phyloP scores from a whole-genome alignment of 2,329 filamentous ascomycete species.

The Dothideomycetes sp. region DNA sequence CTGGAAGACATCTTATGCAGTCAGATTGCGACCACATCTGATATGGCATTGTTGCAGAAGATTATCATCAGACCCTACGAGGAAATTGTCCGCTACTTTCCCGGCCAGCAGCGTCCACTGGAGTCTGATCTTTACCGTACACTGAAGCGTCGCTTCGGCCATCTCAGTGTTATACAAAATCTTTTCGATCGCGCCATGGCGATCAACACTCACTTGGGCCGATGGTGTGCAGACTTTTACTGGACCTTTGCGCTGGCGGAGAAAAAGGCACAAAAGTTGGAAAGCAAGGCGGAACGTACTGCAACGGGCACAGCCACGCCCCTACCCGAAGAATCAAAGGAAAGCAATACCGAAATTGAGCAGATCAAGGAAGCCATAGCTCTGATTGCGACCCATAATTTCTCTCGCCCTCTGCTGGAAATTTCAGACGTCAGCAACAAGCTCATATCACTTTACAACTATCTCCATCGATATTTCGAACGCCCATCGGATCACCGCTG shows the following conservation, averaged over 20 bases:
- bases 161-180: slow-evolving; percentile 41
- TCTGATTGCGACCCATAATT: slow-evolving; percentile 13
- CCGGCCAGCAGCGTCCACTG: slow-evolving; percentile 36
- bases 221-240: slow-evolving; percentile 74
- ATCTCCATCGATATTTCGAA: slow-evolving; percentile 54
- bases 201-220: slow-evolving; percentile 57
- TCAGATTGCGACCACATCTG: slow-evolving; percentile 67
- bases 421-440: slow-evolving; percentile 56
- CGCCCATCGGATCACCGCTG: slow-evolving; percentile 51
- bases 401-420: slow-evolving; percentile 1
- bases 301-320: slow-evolving; percentile 4
- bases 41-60: slow-evolving; percentile 48
- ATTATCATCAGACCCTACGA: slow-evolving; percentile 49
- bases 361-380: slow-evolving; percentile 48
- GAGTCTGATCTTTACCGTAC: slow-evolving; percentile 53
- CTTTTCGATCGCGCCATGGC: slow-evolving; percentile 49
- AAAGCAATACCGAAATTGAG: slow-evolving; percentile 38
- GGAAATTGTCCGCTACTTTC: slow-evolving; percentile 46
- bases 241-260: slow-evolving; percentile 63
- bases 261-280: slow-evolving; percentile 49
- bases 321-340: not conserved
- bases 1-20: slow-evolving; percentile 70
- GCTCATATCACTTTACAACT: slow-evolving; percentile 49
- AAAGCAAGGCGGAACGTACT: slow-evolving; percentile 40
- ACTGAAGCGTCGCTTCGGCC: slow-evolving; percentile 43